These are phyloP conservation scores for Colletotrichum phormii DNA, from an alignment of 2,329 filamentous ascomycete genomes.

Conservation along the genomic window DNA sequence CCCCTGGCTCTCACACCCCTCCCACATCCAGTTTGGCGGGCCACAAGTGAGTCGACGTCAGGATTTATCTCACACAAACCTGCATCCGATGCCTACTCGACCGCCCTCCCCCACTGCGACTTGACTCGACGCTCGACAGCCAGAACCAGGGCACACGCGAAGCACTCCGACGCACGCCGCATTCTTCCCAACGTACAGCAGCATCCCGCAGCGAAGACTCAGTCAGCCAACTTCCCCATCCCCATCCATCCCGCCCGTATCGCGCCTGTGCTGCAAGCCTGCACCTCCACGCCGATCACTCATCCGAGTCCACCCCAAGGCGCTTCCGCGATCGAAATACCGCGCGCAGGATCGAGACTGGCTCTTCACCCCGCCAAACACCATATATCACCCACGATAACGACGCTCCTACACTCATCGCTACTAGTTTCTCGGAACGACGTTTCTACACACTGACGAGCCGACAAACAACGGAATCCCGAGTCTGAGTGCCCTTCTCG, in stretches of 20 bases:
- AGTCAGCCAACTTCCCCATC: not conserved
- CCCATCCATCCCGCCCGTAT: slow-evolving; percentile 8
- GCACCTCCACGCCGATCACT: not conserved
- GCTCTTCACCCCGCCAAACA: not conserved
- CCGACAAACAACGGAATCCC: not conserved
- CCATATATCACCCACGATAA: slow-evolving; percentile 22
- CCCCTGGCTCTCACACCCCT: not conserved
- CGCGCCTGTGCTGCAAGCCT: not conserved
- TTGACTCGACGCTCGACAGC: not conserved
- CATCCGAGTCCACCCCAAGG: slow-evolving; percentile 9
- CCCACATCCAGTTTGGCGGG: slow-evolving; percentile 29
- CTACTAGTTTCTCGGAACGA: not conserved
- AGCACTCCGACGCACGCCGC: slow-evolving; percentile 11
- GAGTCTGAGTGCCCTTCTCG: not conserved
- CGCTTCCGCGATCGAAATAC: slow-evolving; percentile 25
- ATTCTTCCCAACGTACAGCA: slow-evolving; percentile 4
- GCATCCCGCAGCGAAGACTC: not conserved
- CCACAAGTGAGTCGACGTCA: slow-evolving; percentile 31
- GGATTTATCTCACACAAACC: slow-evolving; percentile 21
- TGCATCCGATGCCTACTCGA: slow-evolving; percentile 14
- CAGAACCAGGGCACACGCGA: slow-evolving; percentile 10
- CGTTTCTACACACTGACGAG: not conserved
- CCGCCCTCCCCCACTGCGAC: slow-evolving; percentile 2
- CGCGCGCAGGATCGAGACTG: slow-evolving; percentile 21
- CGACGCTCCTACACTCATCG: not conserved